Evolutionary conservation across 108 stramenopile genomes (phyloP).

Genomic region (Bacterosira constricta): DNA sequence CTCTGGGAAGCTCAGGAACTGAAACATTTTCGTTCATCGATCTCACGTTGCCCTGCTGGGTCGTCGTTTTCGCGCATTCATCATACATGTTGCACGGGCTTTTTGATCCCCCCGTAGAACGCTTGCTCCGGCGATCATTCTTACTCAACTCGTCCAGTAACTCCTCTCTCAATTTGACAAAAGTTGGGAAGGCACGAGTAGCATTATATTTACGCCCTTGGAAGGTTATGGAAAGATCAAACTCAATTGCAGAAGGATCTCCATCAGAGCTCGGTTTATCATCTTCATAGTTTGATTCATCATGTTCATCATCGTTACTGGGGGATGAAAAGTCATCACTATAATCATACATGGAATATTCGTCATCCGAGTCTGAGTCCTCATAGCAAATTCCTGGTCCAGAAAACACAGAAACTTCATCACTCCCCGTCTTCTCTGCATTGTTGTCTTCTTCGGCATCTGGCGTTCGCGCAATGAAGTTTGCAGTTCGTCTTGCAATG

Average conservation of each 20-base stretch:
- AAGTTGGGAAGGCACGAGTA: slow-evolving; percentile 68
- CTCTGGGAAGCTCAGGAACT: slow-evolving; percentile 73
- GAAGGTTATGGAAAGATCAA: slow-evolving; percentile 71
- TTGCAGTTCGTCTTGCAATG: slow-evolving; percentile 46
- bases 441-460: slow-evolving; percentile 6
- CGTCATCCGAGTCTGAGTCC: slow-evolving; percentile 44
- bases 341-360: slow-evolving; percentile 53
- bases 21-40: slow-evolving; percentile 18
- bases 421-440: not conserved
- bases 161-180: slow-evolving; percentile 72
- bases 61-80: not conserved
- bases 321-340: slow-evolving; percentile 32
- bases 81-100: not conserved
- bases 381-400: slow-evolving; percentile 34
- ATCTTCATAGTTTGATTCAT: not conserved
- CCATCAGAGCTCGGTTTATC: slow-evolving; percentile 3
- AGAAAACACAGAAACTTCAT: not conserved
- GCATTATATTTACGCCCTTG: slow-evolving; percentile 76
- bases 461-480: slow-evolving; percentile 24
- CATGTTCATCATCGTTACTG: slow-evolving; percentile 8
- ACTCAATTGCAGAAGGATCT: slow-evolving; percentile 66
- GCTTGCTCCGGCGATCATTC: slow-evolving; percentile 8
- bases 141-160: slow-evolving; percentile 62
- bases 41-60: not conserved
- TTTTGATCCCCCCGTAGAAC: slow-evolving; percentile 1